Base-by-base conservation (phyloP, 2,329 filamentous ascomycete species). In the Lecanoromycetidae sp. region DNA sequence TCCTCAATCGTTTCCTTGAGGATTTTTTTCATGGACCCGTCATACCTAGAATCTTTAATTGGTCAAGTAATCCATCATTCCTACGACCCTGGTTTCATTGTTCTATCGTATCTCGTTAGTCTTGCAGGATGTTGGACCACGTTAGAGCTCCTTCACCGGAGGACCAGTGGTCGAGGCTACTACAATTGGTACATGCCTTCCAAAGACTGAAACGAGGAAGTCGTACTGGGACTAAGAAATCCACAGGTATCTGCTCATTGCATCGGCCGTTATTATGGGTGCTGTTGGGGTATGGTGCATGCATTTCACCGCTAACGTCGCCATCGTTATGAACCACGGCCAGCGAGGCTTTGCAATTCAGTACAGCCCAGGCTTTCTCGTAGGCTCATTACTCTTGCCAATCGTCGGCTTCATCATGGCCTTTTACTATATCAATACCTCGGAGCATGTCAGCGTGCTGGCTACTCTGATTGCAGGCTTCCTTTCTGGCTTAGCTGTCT, bases 271-370 rank as follows among this genome's bases (percentile, higher is more conserved):
- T 22, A 75, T 77, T 3, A 85, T 87, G 81, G 82, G 82, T 6
- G 82, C 80, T 2, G 77, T 86, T 51, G 71, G 80, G 32, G 84
- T 84, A 49, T 86, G 80, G 81, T 82, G 75, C 57, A 84, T 84
- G 83, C 85, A 91, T 60, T 90, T 84, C 57, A 82, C 91, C 54
- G 86, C 85, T 19, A 90, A 91, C 60, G 74, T 82, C 44, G 85
- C 86, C 12, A 83, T 90, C 51, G 69, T 82, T 22, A 72, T 94
- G 15, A 80, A 73, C 32, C 55, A 79, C 53, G 82, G 82, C 32
- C 64, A 76, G 50, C 53, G 66, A 10, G 66, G 75, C 29, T 68
- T 86, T 9, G 84, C 90, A 54, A 80, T 91, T 43, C 72, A 77
- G 29, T 93, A 91, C 69, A 84, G 75, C 43, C 68, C 76, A 46